These are phyloP conservation scores for Penicillium brasilianum DNA, from an alignment of 2,329 filamentous ascomycete genomes.

Conservation along the genomic window DNA sequence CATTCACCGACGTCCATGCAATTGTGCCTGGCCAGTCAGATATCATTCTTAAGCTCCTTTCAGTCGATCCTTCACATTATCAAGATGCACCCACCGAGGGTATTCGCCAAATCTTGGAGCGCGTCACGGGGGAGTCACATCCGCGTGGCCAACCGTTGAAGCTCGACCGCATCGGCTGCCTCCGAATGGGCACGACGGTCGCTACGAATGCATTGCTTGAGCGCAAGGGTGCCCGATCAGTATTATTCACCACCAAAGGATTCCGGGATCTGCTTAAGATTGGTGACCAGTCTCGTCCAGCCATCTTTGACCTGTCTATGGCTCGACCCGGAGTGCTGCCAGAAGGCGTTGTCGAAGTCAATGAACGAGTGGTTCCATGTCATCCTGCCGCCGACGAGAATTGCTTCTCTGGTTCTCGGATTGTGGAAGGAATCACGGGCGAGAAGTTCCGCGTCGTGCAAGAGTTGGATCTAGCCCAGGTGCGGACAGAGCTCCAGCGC, in stretches of 20 bases:
- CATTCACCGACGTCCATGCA: slow-evolving; percentile 48
- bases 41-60: slow-evolving; percentile 48
- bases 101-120: slow-evolving; percentile 71
- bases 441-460: slow-evolving; percentile 74
- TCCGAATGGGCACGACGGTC: slow-evolving; percentile 93
- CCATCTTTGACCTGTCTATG: slow-evolving; percentile 89
- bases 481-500: slow-evolving; percentile 64
- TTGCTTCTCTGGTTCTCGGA: slow-evolving; percentile 67
- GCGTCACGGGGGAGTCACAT: slow-evolving; percentile 42
- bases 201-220: slow-evolving; percentile 90
- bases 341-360: slow-evolving; percentile 79
- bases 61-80: slow-evolving; percentile 47
- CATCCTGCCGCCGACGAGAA: slow-evolving; percentile 67
- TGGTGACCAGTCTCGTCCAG: slow-evolving; percentile 86
- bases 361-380: slow-evolving; percentile 86
- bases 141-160: slow-evolving; percentile 43
- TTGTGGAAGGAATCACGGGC: slow-evolving; percentile 59
- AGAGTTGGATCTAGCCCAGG: slow-evolving; percentile 61
- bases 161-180: slow-evolving; percentile 51
- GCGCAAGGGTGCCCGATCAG: slow-evolving; percentile 85
- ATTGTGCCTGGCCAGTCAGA: slow-evolving; percentile 44
- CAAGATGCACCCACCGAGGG: slow-evolving; percentile 71
- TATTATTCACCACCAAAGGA: slow-evolving; percentile 82
- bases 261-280: slow-evolving; percentile 87
- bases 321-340: slow-evolving; percentile 85